A percentile compares a stretch with the other conserved stretches of the same genome.
These are phyloP conservation scores for Thelephora ganbajun DNA, from an alignment of 768 basidiomycete genomes.

Conservation along the genomic window DNA sequence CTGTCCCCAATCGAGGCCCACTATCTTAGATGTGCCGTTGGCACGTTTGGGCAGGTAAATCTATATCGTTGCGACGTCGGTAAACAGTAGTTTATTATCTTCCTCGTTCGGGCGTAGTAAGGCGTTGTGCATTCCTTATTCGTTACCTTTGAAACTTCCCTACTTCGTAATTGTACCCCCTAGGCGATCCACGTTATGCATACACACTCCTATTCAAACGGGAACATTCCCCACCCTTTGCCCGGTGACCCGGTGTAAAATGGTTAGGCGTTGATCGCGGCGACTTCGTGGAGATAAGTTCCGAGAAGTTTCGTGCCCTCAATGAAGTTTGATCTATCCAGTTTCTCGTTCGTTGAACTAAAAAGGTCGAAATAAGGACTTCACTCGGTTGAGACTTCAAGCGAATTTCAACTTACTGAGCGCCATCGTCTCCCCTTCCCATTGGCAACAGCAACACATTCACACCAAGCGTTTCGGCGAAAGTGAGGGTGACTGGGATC, in stretches of 20 bases:
- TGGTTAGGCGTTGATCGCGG: constrained; percentile 10
- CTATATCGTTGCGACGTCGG: no score
- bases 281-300: constrained; percentile 66
- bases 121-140: no score
- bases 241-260: neutral
- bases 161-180: no score
- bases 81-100: no score
- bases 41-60: no score
- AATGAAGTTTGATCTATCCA: constrained; percentile 83
- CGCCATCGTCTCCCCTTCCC: constrained; percentile 90
- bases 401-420: constrained; percentile 45
- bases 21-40: no score
- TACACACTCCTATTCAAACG: no score
- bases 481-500: constrained; percentile 87
- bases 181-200: no score
- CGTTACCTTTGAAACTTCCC: no score
- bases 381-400: neutral
- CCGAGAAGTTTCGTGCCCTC: constrained; percentile 71
- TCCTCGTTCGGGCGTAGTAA: no score
- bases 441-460: constrained; percentile 87
- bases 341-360: constrained; percentile 90
- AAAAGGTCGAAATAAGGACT: neutral
- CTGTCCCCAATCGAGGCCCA: no score
- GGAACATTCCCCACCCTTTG: no score
- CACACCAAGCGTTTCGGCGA: constrained; percentile 76